Percentiles rank a stretch among this genome's conserved stretches.
phyloP scores from a whole-genome alignment of 805 yeast genomes.

The Ogataea trehaloabstinens region DNA sequence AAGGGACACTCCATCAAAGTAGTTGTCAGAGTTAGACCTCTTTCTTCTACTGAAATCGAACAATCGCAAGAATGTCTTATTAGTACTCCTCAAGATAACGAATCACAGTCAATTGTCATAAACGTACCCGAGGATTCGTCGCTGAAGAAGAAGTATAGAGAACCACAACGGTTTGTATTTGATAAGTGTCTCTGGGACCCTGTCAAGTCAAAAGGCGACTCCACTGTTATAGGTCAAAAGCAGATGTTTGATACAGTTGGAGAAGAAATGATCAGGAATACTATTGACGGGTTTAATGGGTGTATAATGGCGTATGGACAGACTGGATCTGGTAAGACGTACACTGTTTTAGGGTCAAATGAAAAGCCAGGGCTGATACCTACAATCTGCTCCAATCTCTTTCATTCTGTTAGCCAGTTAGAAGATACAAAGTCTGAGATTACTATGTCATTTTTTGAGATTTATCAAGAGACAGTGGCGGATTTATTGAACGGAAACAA shows the following conservation, averaged over 20 bases:
- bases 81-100: conserved; percentile 27
- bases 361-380: conserved; percentile 66
- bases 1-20: conserved; percentile 18
- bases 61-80: conserved; percentile 23
- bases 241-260: conserved; percentile 56
- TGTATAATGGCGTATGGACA: conserved; percentile 63
- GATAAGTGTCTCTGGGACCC: conserved; percentile 54
- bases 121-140: conserved; percentile 7
- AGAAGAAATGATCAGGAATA: conserved; percentile 55
- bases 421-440: conserved; percentile 39
- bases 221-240: conserved; percentile 44
- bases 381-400: conserved; percentile 50
- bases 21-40: conserved; percentile 53
- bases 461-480: conserved; percentile 73
- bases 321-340: conserved; percentile 80
- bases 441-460: conserved; percentile 64
- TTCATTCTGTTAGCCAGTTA: conserved; percentile 37
- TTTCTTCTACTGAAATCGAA: conserved; percentile 27
- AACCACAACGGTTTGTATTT: conserved; percentile 41
- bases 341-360: conserved; percentile 67
- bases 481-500: conserved; percentile 47
- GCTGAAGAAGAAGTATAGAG: conserved; percentile 18
- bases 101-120: conserved; percentile 6
- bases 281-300: conserved; percentile 55
- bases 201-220: conserved; percentile 24